Percentiles rank a stretch among this genome's conserved stretches.
phyloP scores from a whole-genome alignment of 345 rosid species.

The Moricandia moricandioides region DNA sequence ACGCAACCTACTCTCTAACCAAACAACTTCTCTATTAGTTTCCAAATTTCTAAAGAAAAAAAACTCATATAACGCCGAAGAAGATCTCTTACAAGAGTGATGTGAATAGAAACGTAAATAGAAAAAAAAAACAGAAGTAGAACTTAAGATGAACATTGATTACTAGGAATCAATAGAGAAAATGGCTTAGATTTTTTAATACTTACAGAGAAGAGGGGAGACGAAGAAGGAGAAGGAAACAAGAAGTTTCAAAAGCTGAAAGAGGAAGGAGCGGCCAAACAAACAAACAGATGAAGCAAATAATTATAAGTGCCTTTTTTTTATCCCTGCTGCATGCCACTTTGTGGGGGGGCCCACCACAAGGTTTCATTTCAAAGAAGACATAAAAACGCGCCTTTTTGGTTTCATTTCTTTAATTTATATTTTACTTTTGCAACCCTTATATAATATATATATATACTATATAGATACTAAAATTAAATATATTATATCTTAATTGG shows the following conservation, averaged over 20 bases:
- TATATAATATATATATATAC: not conserved
- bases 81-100: not conserved
- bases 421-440: not conserved
- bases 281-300: conserved; percentile 25
- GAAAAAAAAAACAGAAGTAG: not conserved
- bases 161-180: not conserved
- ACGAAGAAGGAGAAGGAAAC: not conserved
- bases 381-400: conserved; percentile 23
- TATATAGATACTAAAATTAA: not conserved
- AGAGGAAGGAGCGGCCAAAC: conserved; percentile 4
- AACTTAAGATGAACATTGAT: not conserved
- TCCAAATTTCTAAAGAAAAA: not conserved
- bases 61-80: not conserved
- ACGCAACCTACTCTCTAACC: not conserved
- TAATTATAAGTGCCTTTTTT: not conserved
- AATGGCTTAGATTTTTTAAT: not conserved
- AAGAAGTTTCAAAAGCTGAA: not conserved
- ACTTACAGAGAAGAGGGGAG: conserved; percentile 15
- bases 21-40: not conserved
- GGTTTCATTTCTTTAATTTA: not conserved
- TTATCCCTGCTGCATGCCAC: conserved; percentile 14
- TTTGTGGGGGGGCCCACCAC: not conserved
- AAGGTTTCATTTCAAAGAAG: conserved; percentile 13
- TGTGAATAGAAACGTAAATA: not conserved
- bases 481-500: not conserved